Evolutionary conservation across 2,329 filamentous ascomycete genomes (phyloP), one percentile per base, ranked within the genome.

Genomic region (Arthrobotrys megalospora): DNA sequence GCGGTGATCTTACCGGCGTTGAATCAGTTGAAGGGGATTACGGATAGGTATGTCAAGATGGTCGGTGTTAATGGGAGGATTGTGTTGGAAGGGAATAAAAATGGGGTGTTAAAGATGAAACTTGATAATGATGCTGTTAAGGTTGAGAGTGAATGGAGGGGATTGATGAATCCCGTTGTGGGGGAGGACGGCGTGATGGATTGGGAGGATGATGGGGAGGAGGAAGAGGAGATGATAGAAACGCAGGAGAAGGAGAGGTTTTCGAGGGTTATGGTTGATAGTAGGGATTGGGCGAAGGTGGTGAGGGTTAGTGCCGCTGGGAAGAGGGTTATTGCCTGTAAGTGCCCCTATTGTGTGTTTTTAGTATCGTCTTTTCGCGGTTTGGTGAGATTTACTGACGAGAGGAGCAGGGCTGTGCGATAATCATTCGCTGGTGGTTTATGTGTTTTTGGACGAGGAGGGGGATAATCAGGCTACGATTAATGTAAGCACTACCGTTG

Each of bases 211-310:
- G 90, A 91, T 55, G 87, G 94, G 0, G 94, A 91, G 83, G 93
- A 93, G 64, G 88, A 87, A 76, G 95, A 96, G 24, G 48, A 73
- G 14, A 24, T 19, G 50, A 1, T 53, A 28, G 64, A 16, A 16
- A 72, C 62, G 28, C 67, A 72, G 87, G 90, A 90, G 81, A 89
- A 90, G 66, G 90, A 89, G 19, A 93, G 92, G 12, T 98, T 95
- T 93, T 93, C 94, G 0, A 93, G 90, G 24, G 95, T 98, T 41
- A 88, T 93, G 66, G 94, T 98, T 24, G 96, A 98, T 85, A 96
- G 94, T 38, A 92, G 90, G 83, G 96, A 99, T 83, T 98, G 96
- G 95, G 93, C 93, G 36, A 90, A 90, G 81, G 95, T 98, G n/a
- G 87, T 99, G 80, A 96, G 93, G 84, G 94, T 98, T 11, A 95